A percentile compares a stretch with the other conserved stretches of the same genome.
phyloP scores from a whole-genome alignment of 306 rosid species.

The Begonia masoniana region DNA sequence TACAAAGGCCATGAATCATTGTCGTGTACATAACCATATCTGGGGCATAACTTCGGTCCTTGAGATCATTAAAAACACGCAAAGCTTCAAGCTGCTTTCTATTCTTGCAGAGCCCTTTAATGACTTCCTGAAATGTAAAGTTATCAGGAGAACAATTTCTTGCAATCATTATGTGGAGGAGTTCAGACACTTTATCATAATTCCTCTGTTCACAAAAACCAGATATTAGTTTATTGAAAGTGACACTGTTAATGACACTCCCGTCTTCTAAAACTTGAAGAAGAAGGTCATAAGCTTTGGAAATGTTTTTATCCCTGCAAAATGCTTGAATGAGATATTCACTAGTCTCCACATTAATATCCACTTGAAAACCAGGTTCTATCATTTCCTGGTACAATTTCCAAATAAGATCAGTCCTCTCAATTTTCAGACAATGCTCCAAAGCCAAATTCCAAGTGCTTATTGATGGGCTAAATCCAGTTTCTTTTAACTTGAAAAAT shows the following conservation, averaged over 20 bases:
- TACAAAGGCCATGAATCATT: slow-evolving; percentile 46
- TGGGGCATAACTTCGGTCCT: slow-evolving; percentile 70
- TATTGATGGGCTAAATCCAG: slow-evolving; percentile 31
- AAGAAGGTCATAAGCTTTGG: slow-evolving; percentile 49
- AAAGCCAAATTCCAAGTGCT: slow-evolving; percentile 51
- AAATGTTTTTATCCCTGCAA: slow-evolving; percentile 32
- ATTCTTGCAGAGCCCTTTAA: slow-evolving; percentile 43
- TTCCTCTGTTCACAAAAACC: slow-evolving; percentile 37
- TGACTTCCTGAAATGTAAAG: slow-evolving; percentile 46
- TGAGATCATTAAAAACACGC: slow-evolving; percentile 51
- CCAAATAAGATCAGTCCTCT: slow-evolving; percentile 55
- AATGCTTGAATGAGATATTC: slow-evolving; percentile 44
- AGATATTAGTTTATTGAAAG: slow-evolving; percentile 40
- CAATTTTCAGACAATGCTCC: slow-evolving; percentile 30
- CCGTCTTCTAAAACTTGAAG: slow-evolving; percentile 45
- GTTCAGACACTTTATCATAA: slow-evolving; percentile 38
- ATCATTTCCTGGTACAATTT: slow-evolving; percentile 46
- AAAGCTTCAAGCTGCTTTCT: slow-evolving; percentile 25
- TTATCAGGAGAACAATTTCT: slow-evolving; percentile 25
- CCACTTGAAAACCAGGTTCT: slow-evolving; percentile 33
- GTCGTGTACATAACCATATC: slow-evolving; percentile 63
- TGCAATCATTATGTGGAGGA: slow-evolving; percentile 59
- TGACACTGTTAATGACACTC: slow-evolving; percentile 26
- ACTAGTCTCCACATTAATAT: slow-evolving; percentile 40
- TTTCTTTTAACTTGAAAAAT: slow-evolving; percentile 27